These are phyloP conservation scores for Quercus berberidifolia DNA, from an alignment of 306 rosid genomes.

Conservation along the genomic window DNA sequence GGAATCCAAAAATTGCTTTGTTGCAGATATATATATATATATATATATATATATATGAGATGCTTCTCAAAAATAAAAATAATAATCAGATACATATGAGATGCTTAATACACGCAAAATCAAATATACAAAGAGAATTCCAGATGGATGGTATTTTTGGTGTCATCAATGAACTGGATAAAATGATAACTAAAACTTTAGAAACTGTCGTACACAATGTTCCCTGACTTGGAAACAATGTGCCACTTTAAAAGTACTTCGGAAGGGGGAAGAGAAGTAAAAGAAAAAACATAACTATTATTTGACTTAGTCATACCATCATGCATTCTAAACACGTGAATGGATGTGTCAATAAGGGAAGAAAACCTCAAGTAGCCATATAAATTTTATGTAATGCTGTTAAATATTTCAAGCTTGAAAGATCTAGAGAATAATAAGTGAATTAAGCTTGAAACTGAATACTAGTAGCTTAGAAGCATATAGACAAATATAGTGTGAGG, in stretches of 20 bases:
- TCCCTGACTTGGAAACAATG: background rate
- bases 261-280: too few species aligned
- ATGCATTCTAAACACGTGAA: background rate
- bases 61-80: too few species aligned
- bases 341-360: background rate
- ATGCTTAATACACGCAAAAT: background rate
- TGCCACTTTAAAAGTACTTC: background rate
- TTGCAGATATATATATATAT: background rate
- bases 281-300: background rate
- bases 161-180: background rate
- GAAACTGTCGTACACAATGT: background rate
- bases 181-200: background rate
- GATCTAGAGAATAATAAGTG: background rate
- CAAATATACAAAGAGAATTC: background rate
- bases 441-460: background rate
- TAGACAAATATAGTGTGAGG: background rate
- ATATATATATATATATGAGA: background rate
- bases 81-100: background rate
- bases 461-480: conserved; percentile 6
- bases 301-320: background rate
- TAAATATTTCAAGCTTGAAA: background rate
- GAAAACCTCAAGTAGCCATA: background rate
- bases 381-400: background rate
- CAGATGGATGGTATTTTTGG: background rate
- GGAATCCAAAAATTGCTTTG: background rate